A percentile compares a stretch with the other conserved stretches of the same genome.
Evolutionary conservation across 2,329 filamentous ascomycete species (phyloP).

Genomic region (Berkeleyomyces basicola): DNA sequence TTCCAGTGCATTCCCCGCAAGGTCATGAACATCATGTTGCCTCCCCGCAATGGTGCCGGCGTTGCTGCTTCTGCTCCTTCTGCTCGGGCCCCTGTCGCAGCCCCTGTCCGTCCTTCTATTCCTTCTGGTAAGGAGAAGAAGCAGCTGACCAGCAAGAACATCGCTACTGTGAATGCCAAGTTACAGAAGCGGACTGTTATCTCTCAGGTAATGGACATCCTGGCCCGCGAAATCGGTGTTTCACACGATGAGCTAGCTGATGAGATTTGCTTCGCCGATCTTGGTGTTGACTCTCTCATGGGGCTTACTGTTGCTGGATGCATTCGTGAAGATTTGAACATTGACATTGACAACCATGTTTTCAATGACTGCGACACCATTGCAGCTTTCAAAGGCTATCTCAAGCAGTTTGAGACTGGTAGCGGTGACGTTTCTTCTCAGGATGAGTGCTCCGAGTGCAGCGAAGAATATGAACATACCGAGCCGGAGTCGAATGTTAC

Average conservation of each 20-base stretch:
- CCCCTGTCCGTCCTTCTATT: conserved; percentile 22
- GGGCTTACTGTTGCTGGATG: conserved; percentile 39
- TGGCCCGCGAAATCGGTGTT: conserved; percentile 40
- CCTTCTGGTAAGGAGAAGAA: conserved; percentile 25
- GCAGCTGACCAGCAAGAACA: conserved; percentile 30
- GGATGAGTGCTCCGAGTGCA: conserved; percentile 23
- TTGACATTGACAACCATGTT: conserved; percentile 35
- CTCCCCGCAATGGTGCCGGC: conserved; percentile 35
- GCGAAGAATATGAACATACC: conserved; percentile 29
- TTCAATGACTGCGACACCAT: conserved; percentile 39
- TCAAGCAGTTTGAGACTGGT: conserved; percentile 22
- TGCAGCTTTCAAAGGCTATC: conserved; percentile 32
- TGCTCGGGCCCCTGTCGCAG: conserved; percentile 20
- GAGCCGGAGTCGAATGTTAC: conserved; percentile 35
- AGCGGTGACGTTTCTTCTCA: conserved; percentile 14
- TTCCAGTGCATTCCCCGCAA: conserved; percentile 52
- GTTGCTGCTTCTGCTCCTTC: conserved; percentile 21
- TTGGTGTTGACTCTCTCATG: conserved; percentile 47
- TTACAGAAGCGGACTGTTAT: conserved; percentile 29
- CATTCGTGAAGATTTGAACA: conserved; percentile 39
- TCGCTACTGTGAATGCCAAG: conserved; percentile 34
- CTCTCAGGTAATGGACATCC: conserved; percentile 30
- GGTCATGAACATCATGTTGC: conserved; percentile 49
- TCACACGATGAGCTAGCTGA: conserved; percentile 37
- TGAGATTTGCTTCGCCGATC: conserved; percentile 37